Evolutionary conservation across 352 stramenopile species (phyloP).

Genomic region (Globisporangium rhizosaccharum): DNA sequence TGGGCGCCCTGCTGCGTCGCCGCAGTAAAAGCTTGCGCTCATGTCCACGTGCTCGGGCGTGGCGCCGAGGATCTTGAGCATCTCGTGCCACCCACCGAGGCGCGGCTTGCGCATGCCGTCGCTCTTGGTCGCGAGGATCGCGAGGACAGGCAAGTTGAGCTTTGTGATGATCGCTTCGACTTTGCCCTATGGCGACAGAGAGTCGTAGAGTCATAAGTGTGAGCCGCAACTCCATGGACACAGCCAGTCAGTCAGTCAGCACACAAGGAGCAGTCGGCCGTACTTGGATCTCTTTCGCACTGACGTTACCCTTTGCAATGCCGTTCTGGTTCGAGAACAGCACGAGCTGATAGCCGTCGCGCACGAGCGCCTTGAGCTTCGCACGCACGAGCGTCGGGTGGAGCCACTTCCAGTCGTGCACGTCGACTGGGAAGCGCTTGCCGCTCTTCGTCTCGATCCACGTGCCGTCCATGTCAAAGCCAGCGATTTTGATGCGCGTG

Average conservation of each 20-base stretch:
- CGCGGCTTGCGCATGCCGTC: conserved; percentile 81
- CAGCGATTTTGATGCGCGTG: conserved; percentile 47
- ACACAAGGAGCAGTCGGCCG: neutral
- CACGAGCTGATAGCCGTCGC: conserved; percentile 46
- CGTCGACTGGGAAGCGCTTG: conserved; percentile 66
- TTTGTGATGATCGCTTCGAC: conserved; percentile 52
- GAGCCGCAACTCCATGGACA: neutral
- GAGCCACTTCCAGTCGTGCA: conserved; percentile 74
- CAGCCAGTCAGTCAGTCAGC: neutral
- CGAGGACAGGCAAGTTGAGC: conserved; percentile 63
- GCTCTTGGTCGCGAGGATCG: conserved; percentile 64
- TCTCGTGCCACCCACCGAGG: conserved; percentile 54
- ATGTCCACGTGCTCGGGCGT: conserved; percentile 30
- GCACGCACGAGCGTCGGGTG: conserved; percentile 44
- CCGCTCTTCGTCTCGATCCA: conserved; percentile 83
- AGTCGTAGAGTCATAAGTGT: neutral
- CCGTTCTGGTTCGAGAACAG: conserved; percentile 87
- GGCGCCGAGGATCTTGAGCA: conserved; percentile 28
- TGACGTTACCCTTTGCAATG: conserved; percentile 71
- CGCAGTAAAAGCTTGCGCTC: conserved; percentile 72
- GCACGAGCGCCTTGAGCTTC: conserved; percentile 44
- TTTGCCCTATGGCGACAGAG: conserved; percentile 35
- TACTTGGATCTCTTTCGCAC: conserved; percentile 53
- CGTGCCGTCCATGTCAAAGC: conserved; percentile 80
- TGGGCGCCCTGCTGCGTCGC: conserved; percentile 71